Percentiles rank a stretch among this genome's conserved stretches.
Evolutionary conservation across 768 basidiomycete genomes (phyloP).

Genomic region (Tylopilus rubrobrunneus): DNA sequence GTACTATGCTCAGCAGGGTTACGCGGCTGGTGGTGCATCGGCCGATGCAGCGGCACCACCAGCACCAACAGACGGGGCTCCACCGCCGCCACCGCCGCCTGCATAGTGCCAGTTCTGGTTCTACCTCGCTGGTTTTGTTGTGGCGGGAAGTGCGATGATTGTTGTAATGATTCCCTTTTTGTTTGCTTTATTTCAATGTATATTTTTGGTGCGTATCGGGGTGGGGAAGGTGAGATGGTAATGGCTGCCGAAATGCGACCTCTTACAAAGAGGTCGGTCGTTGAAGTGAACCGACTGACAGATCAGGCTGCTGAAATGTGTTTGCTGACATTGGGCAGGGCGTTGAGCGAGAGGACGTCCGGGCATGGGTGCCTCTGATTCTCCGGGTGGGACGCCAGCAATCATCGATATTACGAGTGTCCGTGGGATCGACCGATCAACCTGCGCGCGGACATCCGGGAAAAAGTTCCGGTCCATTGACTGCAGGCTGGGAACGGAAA

Average conservation of each 20-base stretch:
- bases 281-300: neutral
- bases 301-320: neutral
- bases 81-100: conserved; percentile 22
- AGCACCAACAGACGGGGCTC: conserved; percentile 17
- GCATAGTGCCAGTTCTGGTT: conserved; percentile 10
- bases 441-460: neutral
- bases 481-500: too few species aligned
- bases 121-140: neutral
- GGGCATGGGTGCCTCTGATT: neutral
- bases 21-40: conserved; percentile 24
- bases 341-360: neutral
- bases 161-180: conserved; percentile 19
- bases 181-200: conserved; percentile 34
- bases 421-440: neutral
- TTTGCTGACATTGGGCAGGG: neutral
- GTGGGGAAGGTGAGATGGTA: neutral
- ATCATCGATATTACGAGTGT: neutral
- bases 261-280: neutral
- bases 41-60: conserved; percentile 16
- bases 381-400: neutral
- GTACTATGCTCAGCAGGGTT: conserved; percentile 64
- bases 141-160: neutral
- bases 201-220: conserved; percentile 8
- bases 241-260: neutral
- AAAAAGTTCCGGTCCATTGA: too few species aligned